Conservation (phyloP, 2,329 filamentous ascomycete species). For the Penicillium oxalicum region DNA sequence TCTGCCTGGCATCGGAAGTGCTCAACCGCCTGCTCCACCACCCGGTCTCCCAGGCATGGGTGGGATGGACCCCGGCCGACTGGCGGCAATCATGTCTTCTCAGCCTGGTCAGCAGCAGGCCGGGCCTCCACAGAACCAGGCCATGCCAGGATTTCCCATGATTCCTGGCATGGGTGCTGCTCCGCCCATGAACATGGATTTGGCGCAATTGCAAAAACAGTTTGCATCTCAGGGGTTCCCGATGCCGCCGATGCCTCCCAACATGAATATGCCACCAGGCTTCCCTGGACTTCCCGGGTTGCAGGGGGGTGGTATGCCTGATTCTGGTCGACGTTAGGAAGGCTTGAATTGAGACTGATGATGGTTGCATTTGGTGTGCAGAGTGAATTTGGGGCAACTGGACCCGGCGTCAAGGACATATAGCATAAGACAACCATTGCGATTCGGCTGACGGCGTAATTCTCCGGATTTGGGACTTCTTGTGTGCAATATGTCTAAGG, state of each 20-base stretch:
- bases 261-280: slow-evolving; percentile 33
- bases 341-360: not conserved
- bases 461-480: slow-evolving; percentile 9
- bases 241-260: slow-evolving; percentile 31
- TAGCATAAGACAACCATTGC: slow-evolving; percentile 12
- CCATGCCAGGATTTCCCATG: slow-evolving; percentile 35
- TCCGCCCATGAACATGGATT: slow-evolving; percentile 38
- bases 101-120: slow-evolving; percentile 32
- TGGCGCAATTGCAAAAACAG: slow-evolving; percentile 36
- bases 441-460: slow-evolving; percentile 13
- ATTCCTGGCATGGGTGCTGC: slow-evolving; percentile 45
- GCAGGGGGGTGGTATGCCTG: slow-evolving; percentile 32
- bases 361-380: slow-evolving; percentile 4
- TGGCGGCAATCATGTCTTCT: slow-evolving; percentile 44
- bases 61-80: slow-evolving; percentile 43
- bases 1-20: slow-evolving; percentile 46
- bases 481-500: slow-evolving; percentile 14
- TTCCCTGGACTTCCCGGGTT: slow-evolving; percentile 30
- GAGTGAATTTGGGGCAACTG: slow-evolving; percentile 8
- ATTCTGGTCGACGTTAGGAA: slow-evolving; percentile 51
- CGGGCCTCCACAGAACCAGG: slow-evolving; percentile 24
- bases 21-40: slow-evolving; percentile 34
- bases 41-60: slow-evolving; percentile 34
- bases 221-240: slow-evolving; percentile 32
- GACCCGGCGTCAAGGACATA: slow-evolving; percentile 17